These are phyloP conservation scores for Debaryomyces coudertii DNA, from an alignment of 1,139 yeast species.

Conservation along the genomic window DNA sequence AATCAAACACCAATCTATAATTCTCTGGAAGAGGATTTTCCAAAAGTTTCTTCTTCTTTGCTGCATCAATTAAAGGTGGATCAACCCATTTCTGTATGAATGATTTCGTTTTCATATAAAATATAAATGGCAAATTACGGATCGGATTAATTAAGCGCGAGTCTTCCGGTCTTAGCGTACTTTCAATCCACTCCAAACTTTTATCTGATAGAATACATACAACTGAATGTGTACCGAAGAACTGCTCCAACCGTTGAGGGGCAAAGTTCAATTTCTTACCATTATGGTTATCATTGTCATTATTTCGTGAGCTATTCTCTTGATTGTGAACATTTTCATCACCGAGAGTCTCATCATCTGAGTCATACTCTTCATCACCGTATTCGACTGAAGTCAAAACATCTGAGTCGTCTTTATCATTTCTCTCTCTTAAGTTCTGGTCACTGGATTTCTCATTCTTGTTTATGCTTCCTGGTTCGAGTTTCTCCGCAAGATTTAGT, in stretches of 20 bases:
- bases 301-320: neutral
- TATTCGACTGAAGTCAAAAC: constrained; percentile 1
- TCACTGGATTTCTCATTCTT: neutral
- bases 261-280: neutral
- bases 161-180: constrained; percentile 28
- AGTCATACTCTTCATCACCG: constrained; percentile 7
- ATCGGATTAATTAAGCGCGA: constrained; percentile 31
- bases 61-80: constrained; percentile 31
- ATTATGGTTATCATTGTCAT: neutral
- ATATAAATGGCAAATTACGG: constrained; percentile 33
- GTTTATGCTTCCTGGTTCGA: constrained; percentile 11
- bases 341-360: neutral
- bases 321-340: neutral
- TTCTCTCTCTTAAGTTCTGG: neutral
- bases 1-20: constrained; percentile 23
- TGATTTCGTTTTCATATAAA: constrained; percentile 23
- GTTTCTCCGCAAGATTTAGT: constrained; percentile 21
- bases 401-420: constrained; percentile 9
- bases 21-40: constrained; percentile 35
- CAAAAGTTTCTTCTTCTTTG: constrained; percentile 23
- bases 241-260: constrained; percentile 17
- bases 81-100: constrained; percentile 37
- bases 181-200: constrained; percentile 39
- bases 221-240: constrained; percentile 45
- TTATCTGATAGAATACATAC: constrained; percentile 40